Evolutionary conservation across 1,284 basidiomycete genomes (phyloP), one percentile per base, ranked within the genome.

Genomic region (Chiua sp.): DNA sequence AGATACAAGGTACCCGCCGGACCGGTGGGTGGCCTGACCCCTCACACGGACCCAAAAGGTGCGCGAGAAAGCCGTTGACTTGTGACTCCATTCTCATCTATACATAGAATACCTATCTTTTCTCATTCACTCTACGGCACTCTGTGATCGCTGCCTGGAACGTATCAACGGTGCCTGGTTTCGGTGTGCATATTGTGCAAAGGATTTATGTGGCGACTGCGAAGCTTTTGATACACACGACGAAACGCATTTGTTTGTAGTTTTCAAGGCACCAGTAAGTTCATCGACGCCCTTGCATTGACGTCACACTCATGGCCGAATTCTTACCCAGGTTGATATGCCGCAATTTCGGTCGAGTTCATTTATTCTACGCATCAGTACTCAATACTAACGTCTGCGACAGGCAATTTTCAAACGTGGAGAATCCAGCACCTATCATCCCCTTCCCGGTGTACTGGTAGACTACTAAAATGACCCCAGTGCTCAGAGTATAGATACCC

Each of bases 141-240:
- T 91, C 13, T 94, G 92, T 65, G 92, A 94, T 73, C 82, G 86
- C 52, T 93, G 92, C 71, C 86, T 93, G 81, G 81, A 78, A 28
- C 79, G 77, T 42, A 94, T 96, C 61, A 76, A 81, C 28, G 94
- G 94, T 11, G 85, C 86, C 63, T 97, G 94, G 94, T 91, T 91
- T 75, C 85, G 91, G 64, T 97, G 94, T 70, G 93, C 87, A 3
- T 93, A 94, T 71, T 97, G 94, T 70, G 82, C 84, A 7, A 87
- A 84, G 63, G 94, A 96, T 73, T 79, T 95, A 22, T 96, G 94
- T 75, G 86, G 87, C 57, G 82, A 82, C 37, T 95, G 94, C 63
- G 90, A 94, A 71, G 80, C 78, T 59, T 77, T 92, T 33, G 92
- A 93, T 65, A 90, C 89, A 47, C 94, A 96, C 70, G 85, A 95